These are phyloP conservation scores for Fusarium sp. DNA, from an alignment of 2,329 filamentous ascomycete genomes.

Conservation along the genomic window DNA sequence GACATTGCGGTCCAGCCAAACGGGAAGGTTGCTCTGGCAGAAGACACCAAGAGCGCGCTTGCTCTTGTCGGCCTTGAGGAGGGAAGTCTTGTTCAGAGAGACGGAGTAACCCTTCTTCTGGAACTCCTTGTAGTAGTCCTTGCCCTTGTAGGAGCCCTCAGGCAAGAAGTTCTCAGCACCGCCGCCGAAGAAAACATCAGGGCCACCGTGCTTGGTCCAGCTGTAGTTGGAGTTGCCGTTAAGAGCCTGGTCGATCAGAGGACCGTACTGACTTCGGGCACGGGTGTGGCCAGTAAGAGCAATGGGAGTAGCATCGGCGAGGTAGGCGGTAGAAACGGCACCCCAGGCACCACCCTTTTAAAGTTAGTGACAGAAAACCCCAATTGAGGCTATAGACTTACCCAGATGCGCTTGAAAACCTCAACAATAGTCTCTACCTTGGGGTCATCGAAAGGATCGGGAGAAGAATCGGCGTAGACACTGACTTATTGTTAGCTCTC, in stretches of 20 bases:
- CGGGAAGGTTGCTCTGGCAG: conserved; percentile 80
- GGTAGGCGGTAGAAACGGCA: conserved; percentile 83
- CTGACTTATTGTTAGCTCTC: conserved; percentile 48
- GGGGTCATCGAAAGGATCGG: conserved; percentile 82
- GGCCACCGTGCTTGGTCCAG: conserved; percentile 81
- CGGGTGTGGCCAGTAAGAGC: conserved; percentile 82
- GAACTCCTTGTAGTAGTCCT: conserved; percentile 86
- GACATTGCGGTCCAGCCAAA: conserved; percentile 89
- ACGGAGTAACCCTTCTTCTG: conserved; percentile 79
- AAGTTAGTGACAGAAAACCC: conserved; percentile 23
- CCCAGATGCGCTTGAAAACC: conserved; percentile 79
- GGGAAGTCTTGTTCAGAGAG: conserved; percentile 80
- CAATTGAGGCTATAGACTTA: conserved; percentile 54
- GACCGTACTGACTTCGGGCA: conserved; percentile 76
- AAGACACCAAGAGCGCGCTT: conserved; percentile 84
- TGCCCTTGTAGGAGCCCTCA: conserved; percentile 75
- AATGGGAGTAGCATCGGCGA: conserved; percentile 87
- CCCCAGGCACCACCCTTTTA: conserved; percentile 68
- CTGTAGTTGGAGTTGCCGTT: conserved; percentile 85
- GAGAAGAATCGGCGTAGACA: conserved; percentile 83
- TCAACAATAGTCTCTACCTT: conserved; percentile 89
- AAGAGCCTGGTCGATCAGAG: conserved; percentile 82
- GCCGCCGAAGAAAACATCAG: conserved; percentile 86
- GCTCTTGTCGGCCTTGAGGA: conserved; percentile 69
- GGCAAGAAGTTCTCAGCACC: conserved; percentile 86